phyloP scores from a whole-genome alignment of 345 rosid genomes.

The Acer negundo region DNA sequence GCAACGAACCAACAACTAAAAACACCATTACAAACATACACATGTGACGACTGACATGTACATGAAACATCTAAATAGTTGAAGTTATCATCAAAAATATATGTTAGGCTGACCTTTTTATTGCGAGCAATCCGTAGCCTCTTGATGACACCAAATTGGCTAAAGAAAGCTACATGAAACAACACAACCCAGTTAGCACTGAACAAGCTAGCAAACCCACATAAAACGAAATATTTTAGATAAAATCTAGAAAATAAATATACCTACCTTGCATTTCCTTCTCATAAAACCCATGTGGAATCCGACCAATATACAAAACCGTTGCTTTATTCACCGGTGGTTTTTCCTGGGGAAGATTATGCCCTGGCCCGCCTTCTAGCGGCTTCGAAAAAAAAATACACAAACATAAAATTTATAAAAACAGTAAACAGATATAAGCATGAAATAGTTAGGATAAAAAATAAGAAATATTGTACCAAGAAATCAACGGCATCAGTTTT shows the following conservation, averaged over 20 bases:
- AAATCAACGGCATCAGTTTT: constrained; percentile 58
- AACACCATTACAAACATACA: neutral
- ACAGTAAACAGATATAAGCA: neutral
- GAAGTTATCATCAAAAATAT: neutral
- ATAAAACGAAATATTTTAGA: neutral
- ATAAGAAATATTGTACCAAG: constrained; percentile 49
- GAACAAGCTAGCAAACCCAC: neutral
- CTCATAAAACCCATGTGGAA: constrained; percentile 96
- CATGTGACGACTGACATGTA: neutral
- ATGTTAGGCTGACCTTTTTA: constrained; percentile 60
- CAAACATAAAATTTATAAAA: neutral
- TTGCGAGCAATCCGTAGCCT: constrained; percentile 81
- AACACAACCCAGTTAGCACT: neutral
- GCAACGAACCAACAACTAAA: neutral
- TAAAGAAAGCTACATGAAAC: constrained; percentile 57
- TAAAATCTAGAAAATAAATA: neutral
- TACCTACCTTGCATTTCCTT: constrained; percentile 74
- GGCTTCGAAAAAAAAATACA: constrained; percentile 45
- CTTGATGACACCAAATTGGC: constrained; percentile 83
- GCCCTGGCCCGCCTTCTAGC: constrained; percentile 72
- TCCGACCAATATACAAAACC: constrained; percentile 79
- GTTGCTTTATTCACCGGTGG: constrained; percentile 46
- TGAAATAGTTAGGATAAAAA: neutral
- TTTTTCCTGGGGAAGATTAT: constrained; percentile 45
- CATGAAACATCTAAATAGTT: neutral